Evolutionary conservation across 1,284 basidiomycete genomes (phyloP).

Genomic region (Agroathelia rolfsii): DNA sequence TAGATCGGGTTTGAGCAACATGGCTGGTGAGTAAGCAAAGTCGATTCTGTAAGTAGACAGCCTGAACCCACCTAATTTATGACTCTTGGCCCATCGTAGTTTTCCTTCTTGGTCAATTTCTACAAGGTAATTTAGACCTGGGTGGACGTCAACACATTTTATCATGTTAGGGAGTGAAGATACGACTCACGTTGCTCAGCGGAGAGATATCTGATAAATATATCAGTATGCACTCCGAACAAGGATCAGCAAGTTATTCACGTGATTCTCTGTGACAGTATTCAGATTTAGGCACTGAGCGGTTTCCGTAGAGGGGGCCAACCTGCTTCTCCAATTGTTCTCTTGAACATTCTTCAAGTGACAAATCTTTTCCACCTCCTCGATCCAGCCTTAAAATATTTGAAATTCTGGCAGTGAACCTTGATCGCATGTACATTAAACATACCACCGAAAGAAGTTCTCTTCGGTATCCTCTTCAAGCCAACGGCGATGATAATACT

Average conservation of each 20-base stretch:
- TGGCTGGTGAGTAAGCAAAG: no score
- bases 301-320: constrained; percentile 10
- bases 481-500: constrained; percentile 61
- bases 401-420: constrained; percentile 3
- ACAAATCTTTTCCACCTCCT: constrained; percentile 57
- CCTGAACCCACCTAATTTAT: no score
- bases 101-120: constrained; percentile 53
- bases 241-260: no score
- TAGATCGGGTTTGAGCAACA: no score
- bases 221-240: no score
- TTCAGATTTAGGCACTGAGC: no score
- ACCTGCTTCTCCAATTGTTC: constrained; percentile 63
- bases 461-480: constrained; percentile 50
- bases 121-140: constrained; percentile 62
- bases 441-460: constrained; percentile 65
- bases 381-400: constrained; percentile 64
- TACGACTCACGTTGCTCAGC: constrained; percentile 49
- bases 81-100: constrained; percentile 63
- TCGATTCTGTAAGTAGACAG: no score
- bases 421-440: constrained; percentile 1
- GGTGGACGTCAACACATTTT: not conserved
- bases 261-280: no score
- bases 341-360: constrained; percentile 55
- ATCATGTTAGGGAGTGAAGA: not conserved
- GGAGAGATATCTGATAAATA: constrained; percentile 43